phyloP scores from a whole-genome alignment of 129 eudicot genomes.

The Lactuca saligna region DNA sequence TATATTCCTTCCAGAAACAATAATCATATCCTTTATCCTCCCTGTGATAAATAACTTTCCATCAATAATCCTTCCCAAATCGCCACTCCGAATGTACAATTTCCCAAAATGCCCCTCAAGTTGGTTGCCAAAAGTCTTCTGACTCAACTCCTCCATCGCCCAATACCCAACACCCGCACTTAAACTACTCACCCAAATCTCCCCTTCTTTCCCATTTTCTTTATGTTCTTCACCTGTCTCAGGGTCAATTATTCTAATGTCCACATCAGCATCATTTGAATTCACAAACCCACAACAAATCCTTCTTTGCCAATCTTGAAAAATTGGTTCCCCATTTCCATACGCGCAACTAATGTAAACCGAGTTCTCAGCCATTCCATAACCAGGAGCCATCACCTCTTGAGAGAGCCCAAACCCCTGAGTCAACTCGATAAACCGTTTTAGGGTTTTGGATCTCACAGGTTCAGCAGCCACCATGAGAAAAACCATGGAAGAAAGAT shows the following conservation, averaged over 20 bases:
- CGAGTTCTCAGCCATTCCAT: conserved; percentile 52
- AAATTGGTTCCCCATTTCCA: conserved; percentile 38
- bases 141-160: conserved; percentile 45
- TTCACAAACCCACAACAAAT: conserved; percentile 48
- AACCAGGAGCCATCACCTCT: conserved; percentile 51
- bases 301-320: conserved; percentile 48
- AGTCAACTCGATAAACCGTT: conserved; percentile 44
- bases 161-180: conserved; percentile 56
- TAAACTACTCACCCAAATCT: conserved; percentile 45
- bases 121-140: conserved; percentile 34
- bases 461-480: conserved; percentile 57
- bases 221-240: conserved; percentile 39
- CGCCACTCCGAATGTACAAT: conserved; percentile 42
- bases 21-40: conserved; percentile 47
- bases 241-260: conserved; percentile 40
- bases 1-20: conserved; percentile 46
- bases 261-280: conserved; percentile 34
- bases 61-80: conserved; percentile 40
- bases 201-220: conserved; percentile 48
- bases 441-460: conserved; percentile 40
- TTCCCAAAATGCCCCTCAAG: conserved; percentile 30
- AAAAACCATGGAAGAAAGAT: conserved; percentile 51
- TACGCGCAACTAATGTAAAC: conserved; percentile 43
- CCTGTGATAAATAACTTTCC: conserved; percentile 47
- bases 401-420: conserved; percentile 44